A percentile compares a stretch with the other conserved stretches of the same genome.
These are phyloP conservation scores for Boletus tylopilopsis DNA, from an alignment of 768 basidiomycete species.

Conservation along the genomic window DNA sequence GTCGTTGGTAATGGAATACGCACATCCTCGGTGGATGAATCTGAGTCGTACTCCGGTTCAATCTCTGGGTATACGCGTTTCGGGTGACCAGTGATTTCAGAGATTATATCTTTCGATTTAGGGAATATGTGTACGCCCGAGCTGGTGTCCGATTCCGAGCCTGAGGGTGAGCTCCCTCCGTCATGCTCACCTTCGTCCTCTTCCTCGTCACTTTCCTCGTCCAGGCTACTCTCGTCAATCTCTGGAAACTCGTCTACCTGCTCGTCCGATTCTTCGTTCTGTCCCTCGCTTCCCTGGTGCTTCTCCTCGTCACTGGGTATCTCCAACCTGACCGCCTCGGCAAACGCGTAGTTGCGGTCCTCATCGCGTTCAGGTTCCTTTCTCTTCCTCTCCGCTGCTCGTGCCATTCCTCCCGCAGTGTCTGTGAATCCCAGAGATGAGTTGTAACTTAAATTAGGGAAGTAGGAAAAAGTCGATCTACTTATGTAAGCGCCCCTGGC, in stretches of 20 bases:
- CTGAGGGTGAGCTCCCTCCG: conserved; percentile 34
- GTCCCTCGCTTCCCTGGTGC: conserved; percentile 30
- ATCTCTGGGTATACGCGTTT: conserved; percentile 86
- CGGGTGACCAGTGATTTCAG: conserved; percentile 78
- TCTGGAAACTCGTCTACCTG: conserved; percentile 74
- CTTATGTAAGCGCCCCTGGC: conserved; percentile 17
- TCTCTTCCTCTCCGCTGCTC: conserved; percentile 49
- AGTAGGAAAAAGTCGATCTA: conserved; percentile 8
- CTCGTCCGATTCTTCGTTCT: conserved; percentile 44
- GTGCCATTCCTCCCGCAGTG: conserved; percentile 34
- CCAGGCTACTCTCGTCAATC: conserved; percentile 43
- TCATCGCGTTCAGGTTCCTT: conserved; percentile 49
- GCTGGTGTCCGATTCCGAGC: conserved; percentile 32
- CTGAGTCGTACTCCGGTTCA: conserved; percentile 87
- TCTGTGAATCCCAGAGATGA: conserved; percentile 16
- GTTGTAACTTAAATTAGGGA: not conserved
- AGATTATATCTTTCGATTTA: conserved; percentile 64
- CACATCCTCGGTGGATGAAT: conserved; percentile 90
- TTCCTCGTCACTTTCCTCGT: conserved; percentile 32
- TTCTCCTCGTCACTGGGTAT: conserved; percentile 75
- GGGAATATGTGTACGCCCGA: conserved; percentile 57
- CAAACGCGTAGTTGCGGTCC: conserved; percentile 29
- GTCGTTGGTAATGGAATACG: conserved; percentile 26
- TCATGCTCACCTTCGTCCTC: conserved; percentile 36
- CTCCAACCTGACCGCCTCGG: conserved; percentile 50